Evolutionary conservation across 176 grass and related monocot genomes (phyloP).

Genomic region (Phyllostachys edulis): DNA sequence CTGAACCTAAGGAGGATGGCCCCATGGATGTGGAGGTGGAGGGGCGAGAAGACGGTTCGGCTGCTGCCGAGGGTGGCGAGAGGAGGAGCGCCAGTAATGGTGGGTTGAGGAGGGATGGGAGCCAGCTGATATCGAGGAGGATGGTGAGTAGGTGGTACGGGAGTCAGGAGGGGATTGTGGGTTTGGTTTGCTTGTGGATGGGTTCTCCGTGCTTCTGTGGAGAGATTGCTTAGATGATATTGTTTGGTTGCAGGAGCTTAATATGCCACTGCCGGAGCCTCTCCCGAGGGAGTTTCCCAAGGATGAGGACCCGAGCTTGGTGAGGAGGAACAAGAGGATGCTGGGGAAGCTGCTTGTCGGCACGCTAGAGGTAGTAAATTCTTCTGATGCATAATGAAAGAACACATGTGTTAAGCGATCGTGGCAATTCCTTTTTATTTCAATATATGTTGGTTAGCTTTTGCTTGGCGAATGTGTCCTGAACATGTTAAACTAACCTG

Average conservation of each 20-base stretch:
- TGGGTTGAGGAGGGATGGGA: constrained; percentile 69
- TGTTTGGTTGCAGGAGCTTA: constrained; percentile 54
- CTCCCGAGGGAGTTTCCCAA: constrained; percentile 78
- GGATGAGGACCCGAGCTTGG: constrained; percentile 65
- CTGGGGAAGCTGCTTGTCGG: constrained; percentile 95
- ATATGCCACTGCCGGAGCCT: constrained; percentile 72
- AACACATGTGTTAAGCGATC: neutral
- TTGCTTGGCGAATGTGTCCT: neutral
- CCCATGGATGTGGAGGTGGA: constrained; percentile 27
- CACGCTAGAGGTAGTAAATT: constrained; percentile 71
- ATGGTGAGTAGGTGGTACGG: constrained; percentile 41
- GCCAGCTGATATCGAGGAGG: constrained; percentile 39
- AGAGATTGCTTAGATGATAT: constrained; percentile 13
- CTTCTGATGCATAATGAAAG: neutral
- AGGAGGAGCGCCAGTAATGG: constrained; percentile 43
- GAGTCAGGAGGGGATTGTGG: neutral
- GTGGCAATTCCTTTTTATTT: neutral
- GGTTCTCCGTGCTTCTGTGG: neutral
- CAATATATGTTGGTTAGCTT: neutral
- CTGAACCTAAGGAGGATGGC: constrained; percentile 44
- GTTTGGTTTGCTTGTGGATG: neutral
- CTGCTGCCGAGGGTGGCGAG: constrained; percentile 19
- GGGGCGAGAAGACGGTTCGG: neutral
- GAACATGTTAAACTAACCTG: neutral
- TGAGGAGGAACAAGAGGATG: constrained; percentile 92